Evolutionary conservation across 306 rosid genomes (phyloP).

Genomic region (Castanea crenata): DNA sequence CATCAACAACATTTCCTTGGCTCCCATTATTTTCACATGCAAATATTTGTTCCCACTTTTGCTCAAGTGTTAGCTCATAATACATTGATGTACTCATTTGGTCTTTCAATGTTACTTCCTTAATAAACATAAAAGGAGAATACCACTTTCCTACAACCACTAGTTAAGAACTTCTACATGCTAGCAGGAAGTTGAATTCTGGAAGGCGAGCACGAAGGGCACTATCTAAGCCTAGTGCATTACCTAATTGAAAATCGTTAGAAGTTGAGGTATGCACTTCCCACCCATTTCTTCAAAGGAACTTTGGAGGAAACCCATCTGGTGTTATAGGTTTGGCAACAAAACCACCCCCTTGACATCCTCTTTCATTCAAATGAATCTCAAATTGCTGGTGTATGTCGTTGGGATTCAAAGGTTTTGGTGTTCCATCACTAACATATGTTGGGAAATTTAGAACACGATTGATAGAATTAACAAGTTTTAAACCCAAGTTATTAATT

Average conservation of each 20-base stretch:
- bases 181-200: constrained; percentile 25
- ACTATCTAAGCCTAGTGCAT: constrained; percentile 48
- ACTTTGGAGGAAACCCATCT: constrained; percentile 52
- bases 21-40: constrained; percentile 23
- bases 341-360: constrained; percentile 36
- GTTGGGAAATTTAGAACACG: too few species aligned
- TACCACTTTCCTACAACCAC: constrained; percentile 11
- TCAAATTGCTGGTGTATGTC: too few species aligned
- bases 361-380: background rate
- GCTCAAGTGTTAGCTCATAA: constrained; percentile 37
- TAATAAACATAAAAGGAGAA: background rate
- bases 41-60: constrained; percentile 39
- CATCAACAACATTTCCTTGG: constrained; percentile 16
- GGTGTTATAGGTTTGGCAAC: constrained; percentile 45
- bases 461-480: too few species aligned
- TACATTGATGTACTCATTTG: constrained; percentile 27
- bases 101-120: constrained; percentile 49
- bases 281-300: constrained; percentile 49
- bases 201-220: constrained; percentile 14
- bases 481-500: too few species aligned
- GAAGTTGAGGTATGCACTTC: constrained; percentile 23
- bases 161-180: constrained; percentile 11
- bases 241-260: constrained; percentile 22
- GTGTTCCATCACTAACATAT: constrained; percentile 25
- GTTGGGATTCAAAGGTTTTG: too few species aligned